phyloP scores from a whole-genome alignment of 345 rosid species.

The Heritiera fomes region DNA sequence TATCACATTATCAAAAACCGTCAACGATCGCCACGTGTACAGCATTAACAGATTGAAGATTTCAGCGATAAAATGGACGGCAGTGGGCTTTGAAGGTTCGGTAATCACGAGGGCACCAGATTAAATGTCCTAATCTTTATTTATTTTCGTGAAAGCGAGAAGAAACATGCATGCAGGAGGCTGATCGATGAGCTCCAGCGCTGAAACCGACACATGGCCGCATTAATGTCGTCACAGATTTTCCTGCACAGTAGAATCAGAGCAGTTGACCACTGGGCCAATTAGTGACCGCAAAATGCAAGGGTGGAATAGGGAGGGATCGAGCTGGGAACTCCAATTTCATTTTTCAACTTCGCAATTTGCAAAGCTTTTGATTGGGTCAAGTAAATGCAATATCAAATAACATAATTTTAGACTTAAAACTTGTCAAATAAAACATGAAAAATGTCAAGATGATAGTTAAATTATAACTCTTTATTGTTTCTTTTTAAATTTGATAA shows the following conservation, averaged over 20 bases:
- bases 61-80: too few species aligned
- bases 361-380: too few species aligned
- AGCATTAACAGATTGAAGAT: not conserved
- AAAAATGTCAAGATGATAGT: too few species aligned
- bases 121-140: not conserved
- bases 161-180: not conserved
- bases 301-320: not conserved
- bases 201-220: constrained; percentile 2
- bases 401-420: too few species aligned
- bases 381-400: too few species aligned
- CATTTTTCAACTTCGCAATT: too few species aligned
- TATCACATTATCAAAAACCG: not conserved
- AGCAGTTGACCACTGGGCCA: not conserved
- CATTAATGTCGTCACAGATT: constrained; percentile 14
- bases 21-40: not conserved
- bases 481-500: too few species aligned
- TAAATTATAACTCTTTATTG: too few species aligned
- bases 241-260: not conserved
- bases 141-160: not conserved
- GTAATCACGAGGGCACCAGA: not conserved
- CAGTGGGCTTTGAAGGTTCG: not conserved
- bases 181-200: not conserved
- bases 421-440: too few species aligned
- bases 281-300: not conserved
- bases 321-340: too few species aligned